These are phyloP conservation scores for Leptographium wingfieldii DNA, from an alignment of 2,329 filamentous ascomycete species.

Conservation along the genomic window DNA sequence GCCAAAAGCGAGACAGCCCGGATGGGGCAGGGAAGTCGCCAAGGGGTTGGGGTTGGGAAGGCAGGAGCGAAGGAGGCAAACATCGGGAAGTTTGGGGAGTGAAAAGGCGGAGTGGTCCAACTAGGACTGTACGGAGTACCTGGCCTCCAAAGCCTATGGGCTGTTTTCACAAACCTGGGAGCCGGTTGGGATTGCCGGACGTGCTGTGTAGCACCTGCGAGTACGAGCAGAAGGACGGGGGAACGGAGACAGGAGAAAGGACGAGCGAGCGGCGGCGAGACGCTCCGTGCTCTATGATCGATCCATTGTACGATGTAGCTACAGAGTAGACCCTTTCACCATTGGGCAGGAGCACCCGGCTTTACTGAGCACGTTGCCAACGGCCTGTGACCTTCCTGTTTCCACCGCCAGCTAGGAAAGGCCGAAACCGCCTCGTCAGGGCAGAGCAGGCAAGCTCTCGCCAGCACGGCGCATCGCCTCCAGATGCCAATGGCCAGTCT, in stretches of 20 bases:
- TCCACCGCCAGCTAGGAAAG: background rate
- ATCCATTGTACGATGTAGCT: no score
- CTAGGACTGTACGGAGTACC: background rate
- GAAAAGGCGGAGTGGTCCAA: conserved; percentile 1
- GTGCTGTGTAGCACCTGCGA: background rate
- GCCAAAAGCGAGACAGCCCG: background rate
- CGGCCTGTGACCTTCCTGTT: background rate
- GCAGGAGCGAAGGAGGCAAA: background rate
- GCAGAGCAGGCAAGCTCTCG: background rate
- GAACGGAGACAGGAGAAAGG: background rate
- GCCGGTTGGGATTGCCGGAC: background rate
- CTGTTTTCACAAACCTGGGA: background rate
- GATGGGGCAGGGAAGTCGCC: conserved; percentile 1
- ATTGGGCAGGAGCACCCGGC: background rate
- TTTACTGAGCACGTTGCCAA: background rate
- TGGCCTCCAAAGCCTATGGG: background rate
- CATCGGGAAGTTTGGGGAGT: background rate
- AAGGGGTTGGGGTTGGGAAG: conserved; percentile 1
- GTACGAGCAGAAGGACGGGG: background rate
- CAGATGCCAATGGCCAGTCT: no score
- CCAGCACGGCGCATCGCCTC: no score
- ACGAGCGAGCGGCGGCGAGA: no score
- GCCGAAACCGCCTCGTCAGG: background rate
- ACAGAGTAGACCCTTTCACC: no score
- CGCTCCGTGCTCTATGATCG: no score